Percentiles rank a stretch among this genome's conserved stretches.
phyloP scores from a whole-genome alignment of 2,329 filamentous ascomycete genomes.

The Coniochaeta pulveracea region DNA sequence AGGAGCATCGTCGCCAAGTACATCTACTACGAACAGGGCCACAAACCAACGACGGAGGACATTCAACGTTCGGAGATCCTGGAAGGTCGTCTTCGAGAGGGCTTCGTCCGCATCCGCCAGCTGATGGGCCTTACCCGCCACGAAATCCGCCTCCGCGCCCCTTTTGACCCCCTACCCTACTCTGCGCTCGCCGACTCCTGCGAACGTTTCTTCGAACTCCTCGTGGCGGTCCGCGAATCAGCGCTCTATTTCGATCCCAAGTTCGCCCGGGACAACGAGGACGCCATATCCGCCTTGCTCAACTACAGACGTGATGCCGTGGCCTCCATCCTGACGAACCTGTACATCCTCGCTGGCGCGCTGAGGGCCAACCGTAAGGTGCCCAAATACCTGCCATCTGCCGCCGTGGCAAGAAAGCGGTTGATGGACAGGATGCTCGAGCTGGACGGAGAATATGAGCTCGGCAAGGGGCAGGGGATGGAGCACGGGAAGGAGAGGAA shows the following conservation, averaged over 20 bases:
- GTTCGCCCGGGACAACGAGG: slow-evolving; percentile 35
- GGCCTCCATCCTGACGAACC: slow-evolving; percentile 43
- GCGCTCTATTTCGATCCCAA: slow-evolving; percentile 45
- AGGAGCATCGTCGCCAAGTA: slow-evolving; percentile 42
- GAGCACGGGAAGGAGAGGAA: slow-evolving; percentile 22
- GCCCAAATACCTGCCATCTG: slow-evolving; percentile 44
- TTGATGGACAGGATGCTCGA: slow-evolving; percentile 38
- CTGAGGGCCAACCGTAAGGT: slow-evolving; percentile 36
- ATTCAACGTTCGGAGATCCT: slow-evolving; percentile 43
- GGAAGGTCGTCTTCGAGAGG: slow-evolving; percentile 47
- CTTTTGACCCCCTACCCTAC: slow-evolving; percentile 45
- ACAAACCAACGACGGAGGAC: slow-evolving; percentile 38
- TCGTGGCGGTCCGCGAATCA: slow-evolving; percentile 45
- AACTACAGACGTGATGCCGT: slow-evolving; percentile 43
- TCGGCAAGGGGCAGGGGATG: slow-evolving; percentile 10
- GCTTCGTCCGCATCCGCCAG: slow-evolving; percentile 45
- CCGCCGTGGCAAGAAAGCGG: slow-evolving; percentile 38
- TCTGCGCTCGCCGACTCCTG: slow-evolving; percentile 42
- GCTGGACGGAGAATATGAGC: slow-evolving; percentile 27
- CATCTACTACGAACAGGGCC: slow-evolving; percentile 44
- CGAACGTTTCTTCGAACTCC: slow-evolving; percentile 48
- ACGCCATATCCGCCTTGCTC: slow-evolving; percentile 36
- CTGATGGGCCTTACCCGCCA: slow-evolving; percentile 44
- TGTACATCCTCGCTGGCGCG: slow-evolving; percentile 46
- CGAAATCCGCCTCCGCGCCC: slow-evolving; percentile 44